These are phyloP conservation scores for Naganishia kalamii DNA, from an alignment of 768 basidiomycete species.

Conservation along the genomic window DNA sequence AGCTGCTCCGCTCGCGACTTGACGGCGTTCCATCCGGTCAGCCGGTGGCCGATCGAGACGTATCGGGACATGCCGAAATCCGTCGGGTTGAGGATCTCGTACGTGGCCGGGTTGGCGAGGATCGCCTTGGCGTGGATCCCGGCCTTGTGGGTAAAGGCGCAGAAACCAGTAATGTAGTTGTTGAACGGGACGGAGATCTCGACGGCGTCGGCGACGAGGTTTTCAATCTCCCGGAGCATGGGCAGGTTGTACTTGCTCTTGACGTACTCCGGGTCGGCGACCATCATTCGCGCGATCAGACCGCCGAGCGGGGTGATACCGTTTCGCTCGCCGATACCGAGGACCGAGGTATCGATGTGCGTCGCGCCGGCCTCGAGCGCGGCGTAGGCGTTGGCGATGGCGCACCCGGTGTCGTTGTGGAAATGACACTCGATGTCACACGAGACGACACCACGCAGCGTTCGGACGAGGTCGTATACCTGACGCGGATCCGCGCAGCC, in stretches of 20 bases:
- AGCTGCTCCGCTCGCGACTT: slow-evolving; percentile 98
- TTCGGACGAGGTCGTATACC: slow-evolving; percentile 95
- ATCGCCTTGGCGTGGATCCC: slow-evolving; percentile 99
- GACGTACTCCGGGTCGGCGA: slow-evolving; percentile 97
- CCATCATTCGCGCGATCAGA: slow-evolving; percentile 87
- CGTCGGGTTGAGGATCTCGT: slow-evolving; percentile 97
- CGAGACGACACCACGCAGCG: slow-evolving; percentile 86
- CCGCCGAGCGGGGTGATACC: slow-evolving; percentile 98
- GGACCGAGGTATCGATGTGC: slow-evolving; percentile 85
- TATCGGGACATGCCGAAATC: slow-evolving; percentile 97
- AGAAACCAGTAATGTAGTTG: slow-evolving; percentile 75
- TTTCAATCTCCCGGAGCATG: slow-evolving; percentile 98
- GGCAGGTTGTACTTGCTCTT: slow-evolving; percentile 97
- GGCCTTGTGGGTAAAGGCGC: slow-evolving; percentile 99
- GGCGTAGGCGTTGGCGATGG: slow-evolving; percentile 96
- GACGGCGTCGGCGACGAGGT: slow-evolving; percentile 96
- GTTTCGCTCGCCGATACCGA: slow-evolving; percentile 94
- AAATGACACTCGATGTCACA: slow-evolving; percentile 98
- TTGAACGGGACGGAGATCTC: slow-evolving; percentile 91
- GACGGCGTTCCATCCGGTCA: slow-evolving; percentile 58
- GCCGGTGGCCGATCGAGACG: slow-evolving; percentile 72
- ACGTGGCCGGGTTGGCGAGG: slow-evolving; percentile 96
- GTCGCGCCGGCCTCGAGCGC: slow-evolving; percentile 98
- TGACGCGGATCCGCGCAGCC: slow-evolving; percentile 98
- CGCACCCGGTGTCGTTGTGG: slow-evolving; percentile 86